A percentile compares a stretch with the other conserved stretches of the same genome.
Conservation (phyloP, 148 eudicot genomes). For the Linanthus parryae region DNA sequence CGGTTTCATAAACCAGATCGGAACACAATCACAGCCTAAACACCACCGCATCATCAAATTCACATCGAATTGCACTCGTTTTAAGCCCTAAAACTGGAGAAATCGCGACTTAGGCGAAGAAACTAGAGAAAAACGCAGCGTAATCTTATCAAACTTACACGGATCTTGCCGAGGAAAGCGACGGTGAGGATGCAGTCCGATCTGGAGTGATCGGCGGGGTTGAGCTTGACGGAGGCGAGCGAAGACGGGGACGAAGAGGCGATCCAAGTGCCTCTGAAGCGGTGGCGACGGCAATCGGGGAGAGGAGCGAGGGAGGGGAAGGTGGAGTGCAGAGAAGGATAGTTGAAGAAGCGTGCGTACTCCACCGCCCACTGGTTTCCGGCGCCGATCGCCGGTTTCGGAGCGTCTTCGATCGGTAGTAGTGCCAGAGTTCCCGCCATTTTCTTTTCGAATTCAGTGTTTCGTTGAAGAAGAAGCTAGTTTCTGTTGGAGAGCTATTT, state of each 20-base stretch:
- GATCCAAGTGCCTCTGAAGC: slow-evolving; percentile 36
- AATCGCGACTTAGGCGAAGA: no score
- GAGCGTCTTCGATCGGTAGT: slow-evolving; percentile 1
- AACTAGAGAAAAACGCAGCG: background rate
- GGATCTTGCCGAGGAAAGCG: slow-evolving; percentile 21
- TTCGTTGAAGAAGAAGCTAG: no score
- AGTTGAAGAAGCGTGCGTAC: slow-evolving; percentile 46
- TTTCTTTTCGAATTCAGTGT: no score
- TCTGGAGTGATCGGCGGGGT: slow-evolving; percentile 12
- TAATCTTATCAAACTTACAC: slow-evolving; percentile 28
- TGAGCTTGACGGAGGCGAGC: slow-evolving; percentile 33
- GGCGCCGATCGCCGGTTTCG: slow-evolving; percentile 9
- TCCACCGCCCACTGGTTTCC: slow-evolving; percentile 35
- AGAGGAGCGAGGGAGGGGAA: slow-evolving; percentile 16
- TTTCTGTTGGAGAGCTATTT: no score
- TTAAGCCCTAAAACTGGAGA: background rate
- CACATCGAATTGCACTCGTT: no score
- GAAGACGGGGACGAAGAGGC: slow-evolving; percentile 21
- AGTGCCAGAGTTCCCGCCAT: slow-evolving; percentile 48
- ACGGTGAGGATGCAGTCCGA: slow-evolving; percentile 31
- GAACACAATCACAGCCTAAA: no score
- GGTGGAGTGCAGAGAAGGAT: slow-evolving; percentile 20
- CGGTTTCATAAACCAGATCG: no score
- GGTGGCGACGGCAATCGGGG: background rate
- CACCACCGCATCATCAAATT: no score